Conservation (phyloP, 2,329 filamentous ascomycete genomes). For the Cytospora paraplurivora region DNA sequence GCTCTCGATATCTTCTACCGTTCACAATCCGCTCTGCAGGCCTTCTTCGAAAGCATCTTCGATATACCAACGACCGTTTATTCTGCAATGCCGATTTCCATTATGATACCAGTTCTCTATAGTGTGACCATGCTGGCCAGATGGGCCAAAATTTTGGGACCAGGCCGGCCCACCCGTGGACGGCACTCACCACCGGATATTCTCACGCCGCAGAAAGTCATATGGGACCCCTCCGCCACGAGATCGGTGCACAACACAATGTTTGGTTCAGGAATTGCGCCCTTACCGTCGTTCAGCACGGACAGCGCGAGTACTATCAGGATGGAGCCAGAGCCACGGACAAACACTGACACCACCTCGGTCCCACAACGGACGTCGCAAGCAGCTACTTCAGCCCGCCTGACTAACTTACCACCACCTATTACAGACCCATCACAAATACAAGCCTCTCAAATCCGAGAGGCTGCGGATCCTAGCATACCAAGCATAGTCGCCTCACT, state of each 20-base stretch:
- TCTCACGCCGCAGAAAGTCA: conserved; percentile 21
- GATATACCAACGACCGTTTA: conserved; percentile 46
- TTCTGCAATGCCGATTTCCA: conserved; percentile 49
- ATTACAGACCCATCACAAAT: conserved; percentile 26
- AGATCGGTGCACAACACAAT: neutral
- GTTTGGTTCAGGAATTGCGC: conserved; percentile 11
- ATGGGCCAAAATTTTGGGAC: conserved; percentile 51
- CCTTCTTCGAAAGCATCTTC: conserved; percentile 54
- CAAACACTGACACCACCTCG: neutral
- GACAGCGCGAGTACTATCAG: neutral
- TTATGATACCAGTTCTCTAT: conserved; percentile 51
- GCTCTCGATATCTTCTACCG: conserved; percentile 54
- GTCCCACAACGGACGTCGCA: neutral
- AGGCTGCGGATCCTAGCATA: conserved; percentile 42
- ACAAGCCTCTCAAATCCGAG: conserved; percentile 30
- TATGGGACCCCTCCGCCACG: conserved; percentile 25
- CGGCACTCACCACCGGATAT: conserved; percentile 11
- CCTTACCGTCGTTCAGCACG: neutral
- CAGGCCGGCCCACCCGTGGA: conserved; percentile 33
- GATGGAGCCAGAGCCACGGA: neutral
- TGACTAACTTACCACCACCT: conserved; percentile 4
- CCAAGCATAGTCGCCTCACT: conserved; percentile 45
- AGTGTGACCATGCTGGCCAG: conserved; percentile 53
- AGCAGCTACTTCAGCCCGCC: neutral
- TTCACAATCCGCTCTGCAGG: conserved; percentile 48